Percentiles rank a stretch among this genome's conserved stretches.
Evolutionary conservation across 75 land plant species (phyloP).

Genomic region (Cryptomeria japonica): DNA sequence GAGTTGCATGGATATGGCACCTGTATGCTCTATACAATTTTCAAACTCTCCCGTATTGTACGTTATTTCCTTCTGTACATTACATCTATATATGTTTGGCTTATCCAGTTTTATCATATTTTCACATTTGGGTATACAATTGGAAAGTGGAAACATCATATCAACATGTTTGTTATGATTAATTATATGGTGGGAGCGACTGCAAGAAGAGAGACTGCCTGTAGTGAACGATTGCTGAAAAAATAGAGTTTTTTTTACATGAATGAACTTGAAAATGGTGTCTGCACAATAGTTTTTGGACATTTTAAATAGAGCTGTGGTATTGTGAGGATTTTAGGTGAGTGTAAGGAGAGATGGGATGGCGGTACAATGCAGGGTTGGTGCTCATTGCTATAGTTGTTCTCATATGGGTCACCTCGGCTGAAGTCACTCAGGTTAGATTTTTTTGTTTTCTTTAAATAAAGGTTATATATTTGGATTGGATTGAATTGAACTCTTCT

Average conservation of each 20-base stretch:
- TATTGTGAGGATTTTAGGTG: background rate
- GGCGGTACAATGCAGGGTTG: constrained; percentile 80
- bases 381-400: constrained; percentile 77
- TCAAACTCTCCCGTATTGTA: background rate
- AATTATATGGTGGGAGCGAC: background rate
- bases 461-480: background rate
- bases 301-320: background rate
- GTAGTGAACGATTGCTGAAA: background rate
- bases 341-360: constrained; percentile 44
- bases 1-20: background rate
- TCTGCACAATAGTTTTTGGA: background rate
- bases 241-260: background rate
- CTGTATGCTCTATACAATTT: background rate
- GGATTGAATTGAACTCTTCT: background rate
- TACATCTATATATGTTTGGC: background rate
- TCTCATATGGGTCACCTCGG: constrained; percentile 90
- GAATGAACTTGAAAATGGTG: background rate
- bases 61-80: background rate
- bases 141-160: background rate
- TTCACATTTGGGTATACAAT: background rate
- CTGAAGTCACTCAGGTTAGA: constrained; percentile 93
- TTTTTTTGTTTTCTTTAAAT: background rate
- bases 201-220: background rate
- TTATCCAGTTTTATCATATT: background rate
- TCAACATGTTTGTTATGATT: background rate